Evolutionary conservation across 495 filamentous ascomycete species (phyloP), one percentile per base, ranked within the genome.

Genomic region (Penicillium crystallinum): DNA sequence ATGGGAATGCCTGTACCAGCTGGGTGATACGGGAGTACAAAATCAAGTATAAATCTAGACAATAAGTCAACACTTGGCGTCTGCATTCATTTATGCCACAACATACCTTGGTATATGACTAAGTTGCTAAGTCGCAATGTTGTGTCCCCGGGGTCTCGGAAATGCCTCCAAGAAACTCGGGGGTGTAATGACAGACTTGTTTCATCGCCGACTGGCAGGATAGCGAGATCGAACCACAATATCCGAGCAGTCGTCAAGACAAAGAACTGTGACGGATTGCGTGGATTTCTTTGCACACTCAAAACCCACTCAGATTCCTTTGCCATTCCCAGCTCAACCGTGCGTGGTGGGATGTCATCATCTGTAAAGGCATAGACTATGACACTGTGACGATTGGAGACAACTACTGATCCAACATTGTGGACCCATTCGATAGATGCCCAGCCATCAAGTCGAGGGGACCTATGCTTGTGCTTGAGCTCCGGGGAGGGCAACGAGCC

Each of bases 291-390:
- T 30, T 73, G 72, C 14, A 82, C 46, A 44, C 78, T 77, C 19
- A 87, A 54, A n/a, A 87, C 79, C 69, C 76, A 78, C 56, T 79
- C 76, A 2, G 66, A 69, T 36, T 63, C 60, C 35, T 57, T 65
- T 23, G 56, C 49, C 45, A 74, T 53, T 18, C 61, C 58, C n/a
- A 78, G 52, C 21, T 75, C 65, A 33, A 77, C 66, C 1, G 50
- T 12, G 15, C 52, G 61, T 37, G 69, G 55, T 34, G 21, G 55
- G 37, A 52, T 44, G 10, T 55, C 54, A 4, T 49, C 44, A 8
- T 51, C 51, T 11, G 60, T 59, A n/a, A 66, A 61, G n/a, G 63
- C 53, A 55, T 69, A 70, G 21, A 81, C 56, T 40, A 77, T 62
- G 2, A 61, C 66, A 35, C 71, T 61, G 30, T 65, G 68, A 40